Base-by-base conservation (phyloP, 768 basidiomycete genomes). In the Russula vinacea region DNA sequence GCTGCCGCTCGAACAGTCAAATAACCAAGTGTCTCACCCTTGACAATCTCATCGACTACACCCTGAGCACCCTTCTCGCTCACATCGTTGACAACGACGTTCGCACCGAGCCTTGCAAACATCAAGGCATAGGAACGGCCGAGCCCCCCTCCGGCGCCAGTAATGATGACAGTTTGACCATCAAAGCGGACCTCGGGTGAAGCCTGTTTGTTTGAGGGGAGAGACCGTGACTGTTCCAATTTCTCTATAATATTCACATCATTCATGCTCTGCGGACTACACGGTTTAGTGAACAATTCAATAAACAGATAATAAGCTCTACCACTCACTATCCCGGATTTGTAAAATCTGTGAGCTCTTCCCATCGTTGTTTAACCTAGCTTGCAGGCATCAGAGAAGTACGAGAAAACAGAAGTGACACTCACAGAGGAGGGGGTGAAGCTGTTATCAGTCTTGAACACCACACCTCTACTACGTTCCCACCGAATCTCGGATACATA, bases 1-100 rank as follows among this genome's bases (percentile, higher is more conserved):
- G 5, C 35, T 1, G 24, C 47, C 19, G 24, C 13, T 14, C 1
- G 44, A 9, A 33, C 17, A 52, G 32, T 40, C 19, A 56, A 40
- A 22, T 7, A 17, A 13, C 51, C 13, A 13, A 39, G 42, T 24
- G 72, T 80, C 49, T 56, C 33, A 91, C 94, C 85, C 74, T 86
- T 83, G 65, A 83, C 81, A 63, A 98, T 84, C 73, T 98, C 94
- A n/a, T 88, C 83, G 19, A 92, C 93, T 2, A 98, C 94, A 9
- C 82, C 77, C 24, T 84, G 84, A 8, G 94, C 94, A 2, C 83
- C 88, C 69, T 94, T 91, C 71, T 88, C 89, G 73, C 82, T 93
- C 53, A 98, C 88, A 71, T 99, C 97, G 73, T 98, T 99, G 49
- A 98, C 85, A 51, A 98, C 90, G 37, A 99, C 91, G 70, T 97